A percentile compares a stretch with the other conserved stretches of the same genome.
phyloP scores from a whole-genome alignment of 176 grass and related monocot species.

The Pontederia paniculata region DNA sequence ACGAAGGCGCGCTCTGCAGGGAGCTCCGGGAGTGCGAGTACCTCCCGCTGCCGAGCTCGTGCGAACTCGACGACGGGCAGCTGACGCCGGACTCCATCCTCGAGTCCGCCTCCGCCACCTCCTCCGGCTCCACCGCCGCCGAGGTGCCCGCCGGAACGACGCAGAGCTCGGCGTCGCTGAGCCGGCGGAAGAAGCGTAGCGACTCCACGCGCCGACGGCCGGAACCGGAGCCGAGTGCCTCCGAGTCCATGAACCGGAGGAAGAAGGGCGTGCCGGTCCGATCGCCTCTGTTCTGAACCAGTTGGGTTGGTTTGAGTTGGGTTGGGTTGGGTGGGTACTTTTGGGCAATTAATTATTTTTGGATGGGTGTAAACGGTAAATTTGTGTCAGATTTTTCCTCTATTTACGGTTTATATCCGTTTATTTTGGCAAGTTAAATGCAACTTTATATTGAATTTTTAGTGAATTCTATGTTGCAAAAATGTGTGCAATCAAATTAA shows the following conservation, averaged over 20 bases:
- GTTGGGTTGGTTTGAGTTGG: too few relatives aligned
- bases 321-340: too few relatives aligned
- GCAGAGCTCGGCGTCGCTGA: background rate
- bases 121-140: conserved; percentile 14
- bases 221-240: background rate
- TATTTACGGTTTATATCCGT: too few relatives aligned
- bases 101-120: conserved; percentile 14
- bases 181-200: background rate
- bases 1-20: conserved; percentile 8
- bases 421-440: too few relatives aligned
- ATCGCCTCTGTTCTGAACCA: background rate
- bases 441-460: too few relatives aligned
- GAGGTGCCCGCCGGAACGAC: background rate
- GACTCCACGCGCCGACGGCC: background rate
- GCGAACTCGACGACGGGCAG: conserved; percentile 24
- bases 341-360: too few relatives aligned
- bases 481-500: too few relatives aligned
- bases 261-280: background rate
- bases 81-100: conserved; percentile 29
- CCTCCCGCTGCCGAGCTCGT: conserved; percentile 21
- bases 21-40: conserved; percentile 30
- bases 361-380: too few relatives aligned
- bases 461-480: too few relatives aligned
- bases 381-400: too few relatives aligned
- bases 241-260: background rate